Base-by-base conservation (phyloP, 768 basidiomycete genomes). In the Suillus occidentalis region DNA sequence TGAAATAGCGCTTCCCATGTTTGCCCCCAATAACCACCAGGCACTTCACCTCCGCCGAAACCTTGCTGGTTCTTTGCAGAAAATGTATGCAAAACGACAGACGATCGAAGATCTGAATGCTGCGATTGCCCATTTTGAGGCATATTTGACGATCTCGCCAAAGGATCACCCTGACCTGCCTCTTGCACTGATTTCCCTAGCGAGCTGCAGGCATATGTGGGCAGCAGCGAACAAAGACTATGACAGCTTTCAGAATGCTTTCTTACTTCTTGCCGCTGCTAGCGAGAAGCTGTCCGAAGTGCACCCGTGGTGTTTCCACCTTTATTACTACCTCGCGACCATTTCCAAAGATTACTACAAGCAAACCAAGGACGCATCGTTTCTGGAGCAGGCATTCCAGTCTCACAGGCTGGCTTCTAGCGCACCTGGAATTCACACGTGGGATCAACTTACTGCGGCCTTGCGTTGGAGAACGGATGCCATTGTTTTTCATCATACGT, bases 381-480 rank as follows among this genome's bases (percentile, higher is more conserved):
- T 39, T 3, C 22, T 73, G 60, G 70, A 75, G 42, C 58, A 66
- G 2, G 28, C 40, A 16, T 67, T 73, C 61, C 40, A 16, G 34
- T 62, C 49, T 59, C 70, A 61, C 45, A 64, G 66, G 43, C 57
- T 61, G 31, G 73, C 68, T 9, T 63, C 72, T 2, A 55, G 45
- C 34, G 64, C 66, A 20, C 50, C 49, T 45, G 52, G 58, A n/a
- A 20, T 4, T 12, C 10, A 12, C 31, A 63, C 66, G 39, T 66
- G 50, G 57, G 25, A n/a, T 39, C 70, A 61, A 6, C 65, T 75
- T 12, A 0, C 2, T 3, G 34, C 13, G 10, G 68, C 67, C 6
- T 47, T 75, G 25, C 49, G 64, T 6, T 74, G 73, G 73, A 65
- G 34, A 2, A 14, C 31, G 7, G 0, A 1, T 1, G 74, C 74